These are phyloP conservation scores for Eutrema yunnanense DNA, from an alignment of 345 rosid species.

Conservation along the genomic window DNA sequence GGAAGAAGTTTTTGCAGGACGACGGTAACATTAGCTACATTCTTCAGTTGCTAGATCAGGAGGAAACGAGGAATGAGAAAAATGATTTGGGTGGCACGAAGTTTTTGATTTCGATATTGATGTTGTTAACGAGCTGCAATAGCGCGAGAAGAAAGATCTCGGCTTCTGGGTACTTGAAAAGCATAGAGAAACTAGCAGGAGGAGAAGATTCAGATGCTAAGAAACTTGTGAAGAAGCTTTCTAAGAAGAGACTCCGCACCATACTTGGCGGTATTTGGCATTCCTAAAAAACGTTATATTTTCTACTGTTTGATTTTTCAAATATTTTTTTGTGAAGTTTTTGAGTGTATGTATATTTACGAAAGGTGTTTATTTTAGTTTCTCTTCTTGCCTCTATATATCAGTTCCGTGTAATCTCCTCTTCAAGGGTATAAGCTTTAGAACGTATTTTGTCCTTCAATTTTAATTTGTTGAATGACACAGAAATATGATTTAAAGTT, in stretches of 20 bases:
- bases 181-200: constrained; percentile 64
- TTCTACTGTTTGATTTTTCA: neutral
- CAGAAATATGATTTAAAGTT: too few species aligned
- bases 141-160: constrained; percentile 65
- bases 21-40: constrained; percentile 47
- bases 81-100: constrained; percentile 24
- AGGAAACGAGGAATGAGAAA: constrained; percentile 28
- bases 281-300: constrained; percentile 13
- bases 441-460: too few species aligned
- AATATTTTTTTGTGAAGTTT: neutral
- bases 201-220: constrained; percentile 63
- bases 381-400: neutral
- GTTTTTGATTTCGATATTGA: constrained; percentile 48
- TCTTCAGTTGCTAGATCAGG: constrained; percentile 50
- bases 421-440: too few species aligned
- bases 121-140: constrained; percentile 52
- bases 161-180: constrained; percentile 57
- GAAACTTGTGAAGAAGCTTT: constrained; percentile 59
- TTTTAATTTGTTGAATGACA: too few species aligned
- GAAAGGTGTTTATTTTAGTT: neutral
- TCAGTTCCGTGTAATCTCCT: neutral
- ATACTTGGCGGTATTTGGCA: constrained; percentile 74
- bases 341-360: neutral
- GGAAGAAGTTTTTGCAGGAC: constrained; percentile 52
- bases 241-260: constrained; percentile 48